Evolutionary conservation across 192 early-diverging fungal genomes (phyloP).

Genomic region (Piromyces finnis): DNA sequence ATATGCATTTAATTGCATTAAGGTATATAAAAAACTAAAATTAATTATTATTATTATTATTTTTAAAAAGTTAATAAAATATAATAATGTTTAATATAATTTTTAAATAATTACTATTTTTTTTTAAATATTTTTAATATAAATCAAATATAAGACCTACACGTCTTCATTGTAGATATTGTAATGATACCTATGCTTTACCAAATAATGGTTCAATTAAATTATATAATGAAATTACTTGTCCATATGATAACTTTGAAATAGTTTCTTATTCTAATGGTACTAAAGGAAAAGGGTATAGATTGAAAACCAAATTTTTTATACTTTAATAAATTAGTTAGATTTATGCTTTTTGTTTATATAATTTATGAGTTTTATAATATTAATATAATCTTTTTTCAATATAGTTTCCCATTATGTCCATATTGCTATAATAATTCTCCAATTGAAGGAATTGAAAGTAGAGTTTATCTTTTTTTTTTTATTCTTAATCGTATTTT

Average conservation of each 20-base stretch:
- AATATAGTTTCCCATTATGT: constrained; percentile 14
- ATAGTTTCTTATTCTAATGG: constrained; percentile 27
- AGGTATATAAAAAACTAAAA: not conserved
- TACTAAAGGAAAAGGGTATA: constrained; percentile 26
- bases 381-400: too few relatives aligned
- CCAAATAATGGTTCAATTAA: constrained; percentile 25
- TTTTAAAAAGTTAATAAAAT: too few relatives aligned
- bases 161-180: constrained; percentile 23
- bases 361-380: too few relatives aligned
- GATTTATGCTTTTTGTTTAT: too few relatives aligned
- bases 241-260: constrained; percentile 30
- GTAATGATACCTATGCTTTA: constrained; percentile 26
- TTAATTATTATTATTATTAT: too few relatives aligned
- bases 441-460: constrained; percentile 22
- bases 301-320: too few relatives aligned
- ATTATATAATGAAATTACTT: constrained; percentile 8
- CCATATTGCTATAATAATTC: constrained; percentile 33
- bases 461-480: too few relatives aligned
- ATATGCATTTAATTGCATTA: constrained; percentile 24
- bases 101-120: too few relatives aligned
- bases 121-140: too few relatives aligned
- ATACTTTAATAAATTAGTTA: too few relatives aligned
- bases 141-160: constrained; percentile 5
- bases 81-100: too few relatives aligned
- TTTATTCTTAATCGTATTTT: too few relatives aligned